Base-by-base conservation (phyloP, 495 filamentous ascomycete species). In the Daldinia loculata region DNA sequence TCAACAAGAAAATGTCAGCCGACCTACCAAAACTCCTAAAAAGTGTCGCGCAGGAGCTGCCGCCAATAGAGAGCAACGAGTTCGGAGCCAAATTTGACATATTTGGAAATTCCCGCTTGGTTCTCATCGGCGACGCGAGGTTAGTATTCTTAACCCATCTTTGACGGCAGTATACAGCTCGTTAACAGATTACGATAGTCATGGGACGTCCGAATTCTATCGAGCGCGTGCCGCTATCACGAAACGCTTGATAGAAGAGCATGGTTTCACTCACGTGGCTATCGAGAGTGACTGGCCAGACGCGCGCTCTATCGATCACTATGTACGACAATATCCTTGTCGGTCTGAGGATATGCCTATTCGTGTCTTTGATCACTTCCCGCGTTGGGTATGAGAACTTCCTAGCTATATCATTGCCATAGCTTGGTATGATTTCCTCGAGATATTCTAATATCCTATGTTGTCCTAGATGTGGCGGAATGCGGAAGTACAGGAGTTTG, bases 211-310 rank as follows among this genome's bases (percentile, higher is more conserved):
- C 0, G 66, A 69, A 26, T 69, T 69, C 43, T 69, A 69, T 32
- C 39, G 53, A 58, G 66, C 66, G 12, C 59, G 66, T 24, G 66
- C 66, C 22, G 59, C 66, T 11, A 69, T 69, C 24, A 87, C 85
- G 2, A 85, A 86, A 64, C 82, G 80, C 15, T 66, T 86, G 8
- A 80, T 87, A 56, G 64, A 80, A 11, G 51, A 79, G 29, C 85
- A 87, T 62, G 84, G 83, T 19, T 85, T 81, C 69, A 85, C 78
- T 9, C 82, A 83, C 55, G 77, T 86, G 8, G 83, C 83, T 19
- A 75, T 87, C 12, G 84, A 87, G 73, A 80, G 82, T 8, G 85
- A 87, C 75, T 87, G 84, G 84, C 84, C 85, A 0, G 85, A 87
- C 56, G 83, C 83, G 12, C 81, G 84, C 36, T 76, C 78, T 3